phyloP scores from a whole-genome alignment of 2,329 filamentous ascomycete species.

The Fusarium miscanthi region DNA sequence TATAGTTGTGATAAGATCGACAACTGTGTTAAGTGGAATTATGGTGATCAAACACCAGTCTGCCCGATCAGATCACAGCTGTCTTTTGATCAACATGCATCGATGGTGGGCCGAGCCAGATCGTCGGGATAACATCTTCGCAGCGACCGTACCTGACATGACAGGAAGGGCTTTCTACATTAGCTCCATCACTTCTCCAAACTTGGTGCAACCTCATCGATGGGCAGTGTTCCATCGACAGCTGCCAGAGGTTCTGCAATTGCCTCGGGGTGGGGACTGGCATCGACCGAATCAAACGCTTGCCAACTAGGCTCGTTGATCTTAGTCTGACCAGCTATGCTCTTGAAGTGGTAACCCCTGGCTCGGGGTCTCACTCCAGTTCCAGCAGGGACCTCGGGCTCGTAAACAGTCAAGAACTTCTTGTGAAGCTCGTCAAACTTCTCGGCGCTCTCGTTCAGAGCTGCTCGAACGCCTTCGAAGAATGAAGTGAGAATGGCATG shows the following conservation, averaged over 20 bases:
- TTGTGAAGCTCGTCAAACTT: conserved; percentile 67
- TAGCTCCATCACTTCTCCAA: conserved; percentile 60
- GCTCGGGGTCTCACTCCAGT: conserved; percentile 82
- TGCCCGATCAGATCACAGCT: background rate
- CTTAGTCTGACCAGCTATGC: conserved; percentile 71
- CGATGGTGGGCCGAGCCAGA: conserved; percentile 26
- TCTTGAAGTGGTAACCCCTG: conserved; percentile 85
- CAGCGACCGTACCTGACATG: conserved; percentile 29
- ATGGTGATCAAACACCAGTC: background rate
- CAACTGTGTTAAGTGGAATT: background rate
- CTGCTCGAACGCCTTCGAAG: conserved; percentile 75
- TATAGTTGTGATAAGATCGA: background rate
- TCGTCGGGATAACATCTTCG: conserved; percentile 15
- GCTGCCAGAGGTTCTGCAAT: conserved; percentile 36
- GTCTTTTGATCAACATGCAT: conserved; percentile 2
- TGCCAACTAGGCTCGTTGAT: conserved; percentile 77
- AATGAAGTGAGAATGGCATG: conserved; percentile 78
- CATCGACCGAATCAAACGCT: conserved; percentile 55
- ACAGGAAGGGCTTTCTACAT: conserved; percentile 25
- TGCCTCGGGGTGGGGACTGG: conserved; percentile 23
- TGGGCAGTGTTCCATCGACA: conserved; percentile 59
- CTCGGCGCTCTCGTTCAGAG: conserved; percentile 66
- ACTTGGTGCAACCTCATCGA: conserved; percentile 60
- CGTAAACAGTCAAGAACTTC: conserved; percentile 68
- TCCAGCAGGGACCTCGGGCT: conserved; percentile 75